A percentile compares a stretch with the other conserved stretches of the same genome.
Evolutionary conservation across 192 early-diverging fungal species (phyloP).

Genomic region (Radiomyces spectabilis): DNA sequence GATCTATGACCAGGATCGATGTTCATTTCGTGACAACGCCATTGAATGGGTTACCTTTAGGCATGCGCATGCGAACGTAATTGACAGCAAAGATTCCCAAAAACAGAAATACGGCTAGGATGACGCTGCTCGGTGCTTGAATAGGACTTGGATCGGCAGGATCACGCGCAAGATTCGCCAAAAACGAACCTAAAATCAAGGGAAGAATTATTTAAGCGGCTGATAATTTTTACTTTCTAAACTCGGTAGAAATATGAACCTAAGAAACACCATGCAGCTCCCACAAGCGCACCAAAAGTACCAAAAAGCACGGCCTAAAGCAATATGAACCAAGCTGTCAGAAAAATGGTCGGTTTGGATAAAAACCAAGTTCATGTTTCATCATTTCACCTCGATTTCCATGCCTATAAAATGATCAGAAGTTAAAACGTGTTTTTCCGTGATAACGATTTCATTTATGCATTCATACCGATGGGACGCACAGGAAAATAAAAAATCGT

Average conservation of each 20-base stretch:
- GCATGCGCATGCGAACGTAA: constrained; percentile 13
- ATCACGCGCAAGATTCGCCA: constrained; percentile 21
- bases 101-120: constrained; percentile 19
- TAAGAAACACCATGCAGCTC: constrained; percentile 15
- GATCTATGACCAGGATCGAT: too few relatives aligned
- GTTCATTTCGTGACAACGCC: too few relatives aligned
- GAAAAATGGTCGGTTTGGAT: too few relatives aligned
- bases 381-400: constrained; percentile 26
- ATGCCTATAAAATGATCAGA: too few relatives aligned
- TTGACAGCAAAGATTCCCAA: constrained; percentile 18
- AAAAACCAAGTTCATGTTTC: too few relatives aligned
- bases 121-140: constrained; percentile 7
- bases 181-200: constrained; percentile 7
- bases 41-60: constrained; percentile 15
- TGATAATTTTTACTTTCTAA: too few relatives aligned
- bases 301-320: too few relatives aligned
- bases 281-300: constrained; percentile 1
- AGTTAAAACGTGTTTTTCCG: not conserved
- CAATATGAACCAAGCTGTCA: too few relatives aligned
- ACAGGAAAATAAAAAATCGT: constrained; percentile 15
- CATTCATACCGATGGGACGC: constrained; percentile 8
- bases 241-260: constrained; percentile 4
- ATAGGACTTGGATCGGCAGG: constrained; percentile 5
- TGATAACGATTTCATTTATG: not conserved
- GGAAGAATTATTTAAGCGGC: too few relatives aligned